Evolutionary conservation across 148 eudicot genomes (phyloP).

Genomic region (Rhododendron mucronatum): DNA sequence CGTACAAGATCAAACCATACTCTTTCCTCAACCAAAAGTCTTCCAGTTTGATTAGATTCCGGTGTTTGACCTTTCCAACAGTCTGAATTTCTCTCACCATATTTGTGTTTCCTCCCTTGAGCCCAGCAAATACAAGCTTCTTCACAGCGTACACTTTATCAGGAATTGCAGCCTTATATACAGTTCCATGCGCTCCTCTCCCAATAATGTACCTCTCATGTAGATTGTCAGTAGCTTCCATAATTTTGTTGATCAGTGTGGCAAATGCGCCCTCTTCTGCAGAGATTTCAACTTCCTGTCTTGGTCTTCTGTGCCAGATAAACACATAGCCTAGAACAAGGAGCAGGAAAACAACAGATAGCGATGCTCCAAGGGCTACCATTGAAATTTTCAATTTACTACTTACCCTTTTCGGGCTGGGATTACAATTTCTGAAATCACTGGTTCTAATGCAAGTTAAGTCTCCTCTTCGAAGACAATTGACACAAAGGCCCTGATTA

Average conservation of each 20-base stretch:
- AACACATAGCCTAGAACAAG: constrained; percentile 26
- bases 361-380: constrained; percentile 39
- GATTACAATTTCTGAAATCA: constrained; percentile 39
- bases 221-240: constrained; percentile 61
- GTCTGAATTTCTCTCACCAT: constrained; percentile 75
- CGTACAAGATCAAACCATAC: constrained; percentile 60
- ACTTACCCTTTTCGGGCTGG: constrained; percentile 16
- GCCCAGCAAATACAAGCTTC: constrained; percentile 47
- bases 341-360: constrained; percentile 25
- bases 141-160: constrained; percentile 64
- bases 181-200: constrained; percentile 83
- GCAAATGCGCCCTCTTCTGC: constrained; percentile 53
- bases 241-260: constrained; percentile 38
- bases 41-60: constrained; percentile 56
- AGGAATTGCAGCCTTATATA: constrained; percentile 57
- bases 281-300: constrained; percentile 28
- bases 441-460: constrained; percentile 24
- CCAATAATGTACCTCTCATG: constrained; percentile 59
- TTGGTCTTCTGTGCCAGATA: constrained; percentile 19
- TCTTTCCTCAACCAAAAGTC: constrained; percentile 56
- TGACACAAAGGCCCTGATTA: constrained; percentile 51
- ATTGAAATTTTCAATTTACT: constrained; percentile 35
- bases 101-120: constrained; percentile 33
- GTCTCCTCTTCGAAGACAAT: constrained; percentile 24
- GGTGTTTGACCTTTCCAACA: constrained; percentile 61